Evolutionary conservation across 257 asterid species (phyloP), one percentile per base, ranked within the genome.

Genomic region (Asclepias syriaca): DNA sequence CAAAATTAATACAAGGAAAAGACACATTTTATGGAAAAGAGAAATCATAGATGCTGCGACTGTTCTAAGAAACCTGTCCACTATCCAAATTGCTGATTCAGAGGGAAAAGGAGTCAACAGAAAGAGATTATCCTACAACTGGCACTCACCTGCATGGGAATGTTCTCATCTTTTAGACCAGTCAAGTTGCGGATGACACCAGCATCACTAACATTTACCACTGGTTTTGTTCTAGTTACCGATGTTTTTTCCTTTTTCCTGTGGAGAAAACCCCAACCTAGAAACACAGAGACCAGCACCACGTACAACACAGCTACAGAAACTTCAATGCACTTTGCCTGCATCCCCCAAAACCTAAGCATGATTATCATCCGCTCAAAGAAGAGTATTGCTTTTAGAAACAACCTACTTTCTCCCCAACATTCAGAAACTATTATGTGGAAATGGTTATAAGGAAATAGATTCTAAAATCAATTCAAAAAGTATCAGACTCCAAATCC

Each of bases 311-410:
- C 73, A 67, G 99, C 80, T 50, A 92, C 78, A 68, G 96, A 81
- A 83, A 92, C 88, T 81, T 95, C 99, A 80, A 95, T 80, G 72
- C 99, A 95, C 82, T 87, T 92, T 72, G 89, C 98, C 99, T 95
- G 95, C 89, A 86, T 50, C 19, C 22, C 49, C 43, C 29, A 40
- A 50, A 45, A 24, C n/a, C 53, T 7, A 21, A 16, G 50, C 8
- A 43, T 13, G 29, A 63, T 61, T 56, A 53, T 16, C 19, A 34
- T 74, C 55, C n/a, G 39, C 34, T n/a, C 65, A 50, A 22, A 74
- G 49, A 71, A 34, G 11, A 46, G 55, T 16, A 39, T 65, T 8
- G 24, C 75, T 51, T 55, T 43, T 43, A 40, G 34, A 48, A 22
- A 45, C 19, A 34, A 45, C 40, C 27, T 18, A 59, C 19, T 75